Evolutionary conservation across 148 eudicot species (phyloP), one percentile per base, ranked within the genome.

Genomic region (Drosera capensis): DNA sequence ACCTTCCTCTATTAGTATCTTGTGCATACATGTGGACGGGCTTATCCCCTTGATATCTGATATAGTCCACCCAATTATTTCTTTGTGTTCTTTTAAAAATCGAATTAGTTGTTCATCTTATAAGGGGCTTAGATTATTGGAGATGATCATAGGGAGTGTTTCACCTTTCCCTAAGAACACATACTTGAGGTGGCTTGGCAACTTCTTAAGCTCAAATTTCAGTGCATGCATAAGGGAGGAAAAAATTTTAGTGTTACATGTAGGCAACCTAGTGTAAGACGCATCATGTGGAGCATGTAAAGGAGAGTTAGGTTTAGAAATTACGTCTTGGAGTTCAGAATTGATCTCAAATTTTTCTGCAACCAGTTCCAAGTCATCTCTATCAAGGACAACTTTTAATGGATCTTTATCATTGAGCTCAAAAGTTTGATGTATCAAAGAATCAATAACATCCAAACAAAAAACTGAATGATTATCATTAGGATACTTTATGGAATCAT

Each of bases 11-110:
- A 44, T 13, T 4, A 44, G 3, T n/a, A 21, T 44, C 26, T 13
- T 20, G 13, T 2, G 24, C 47, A 44, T 44, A 16, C 47, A 44
- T 5, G 25, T 20, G 47, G 47, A 4, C 1, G 47, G 47, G 47
- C 47, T 44, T 4, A 44, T 44, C 13, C 47, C 25, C 16, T 23
- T 44, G 3, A 44, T 44, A 28, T 44, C 47, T 37, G n/a, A 8
- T 3, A 37, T 37, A 8, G 15, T 37, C 40, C 40, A 37, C 13
- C 14, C 40, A 8, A 37, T 37, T 8, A 15, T 14, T 37, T 5
- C 14, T 15, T 37, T 37, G 40, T 37, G 40, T 5, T 37, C 15
- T 15, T 15, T 37, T 8, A 37, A 15, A 8, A 37, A 12, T 14
- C 15, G n/a, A 9, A 37, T 8, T 14, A 37, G n/a, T 13, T 37